Base-by-base conservation (phyloP, 2,329 filamentous ascomycete genomes). In the Diplocarpon mali region DNA sequence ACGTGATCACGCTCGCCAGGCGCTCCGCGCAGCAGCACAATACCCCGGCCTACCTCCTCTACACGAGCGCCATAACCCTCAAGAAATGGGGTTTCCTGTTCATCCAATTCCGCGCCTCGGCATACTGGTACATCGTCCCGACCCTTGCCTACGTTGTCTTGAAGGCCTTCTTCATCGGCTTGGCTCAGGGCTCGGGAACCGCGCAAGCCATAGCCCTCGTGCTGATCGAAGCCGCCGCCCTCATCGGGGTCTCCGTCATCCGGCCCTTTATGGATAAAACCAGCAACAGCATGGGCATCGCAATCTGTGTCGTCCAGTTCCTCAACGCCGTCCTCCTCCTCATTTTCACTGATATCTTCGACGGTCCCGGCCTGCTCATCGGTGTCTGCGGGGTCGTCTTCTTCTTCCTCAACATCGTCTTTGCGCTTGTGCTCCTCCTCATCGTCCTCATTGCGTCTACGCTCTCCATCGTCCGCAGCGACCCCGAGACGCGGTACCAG, bases 61-160 rank as follows among this genome's bases (percentile, higher is more conserved):
- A 93, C 69, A 95, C 90, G 2, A 89, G 95, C 59, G 88, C 89
- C n/a, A 77, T 86, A 51, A 82, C 85, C 41, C 76, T 96, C 52
- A 95, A 95, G 76, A 94, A 95, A 68, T 95, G 89, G 89, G 90
- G 90, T 15, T 95, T 95, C 71, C 76, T 96, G 53, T 96, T 95
- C 62, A 87, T 95, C 34, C 90, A 95, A 64, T 95, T 94, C 73
- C 85, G 90, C 58, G 90, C 90, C 29, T 90, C 88, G 1, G 86
- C 88, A 32, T 95, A 95, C 73, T 95, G 92, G 70, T 95, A 90
- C 65, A 86, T 95, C 57, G 76, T 92, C 29, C 86, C 87, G 0
- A 67, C 83, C 42, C 71, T 96, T 43, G 65, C 68, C 44, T 95
- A 95, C 65, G 78, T 83, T 32, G 62, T 95, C 13, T 58, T 93